Evolutionary conservation across 2,329 filamentous ascomycete species (phyloP), one percentile per base, ranked within the genome.

Genomic region (Capronia coronata): DNA sequence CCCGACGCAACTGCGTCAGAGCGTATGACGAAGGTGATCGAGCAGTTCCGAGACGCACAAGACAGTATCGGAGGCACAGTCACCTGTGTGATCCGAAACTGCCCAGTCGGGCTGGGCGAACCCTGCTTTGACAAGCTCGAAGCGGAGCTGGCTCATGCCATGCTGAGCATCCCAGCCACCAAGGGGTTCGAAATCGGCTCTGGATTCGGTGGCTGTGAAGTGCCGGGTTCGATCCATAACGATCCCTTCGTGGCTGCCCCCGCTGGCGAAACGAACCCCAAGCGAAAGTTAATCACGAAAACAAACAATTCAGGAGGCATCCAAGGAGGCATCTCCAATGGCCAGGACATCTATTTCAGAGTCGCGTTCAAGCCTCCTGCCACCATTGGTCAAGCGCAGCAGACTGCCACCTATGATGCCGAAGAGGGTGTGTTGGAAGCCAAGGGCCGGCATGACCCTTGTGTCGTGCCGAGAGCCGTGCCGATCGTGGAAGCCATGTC

Each of bases 161-260:
- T 98, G 87, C 78, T 97, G 56, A 88, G 82, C 65, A 95, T 97
- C 62, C 93, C 93, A 3, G 89, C 93, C 2, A 91, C 86, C 30
- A 98, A 97, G 73, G 91, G 86, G 47, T 97, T 97, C 65, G 91
- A 97, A 67, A 84, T 97, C 58, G 93, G 93, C 47, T 94, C 87
- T 46, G 93, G 93, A 10, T 97, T 97, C 67, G 82, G 77, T 43
- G 91, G 93, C 51, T 86, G 85, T 63, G 85, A 90, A 66, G 78
- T 97, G 32, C 84, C 85, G 1, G 91, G 93, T 18, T 93, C 86
- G n/a, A 77, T 77, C 47, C 90, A 97, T 78, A 97, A 97, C 67
- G 91, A 97, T 68, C 75, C 86, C 48, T 95, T 94, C 69, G 72
- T 91, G 59, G 75, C 76, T 48, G 73, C 80, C 11, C 71, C 76